phyloP scores from a whole-genome alignment of 345 rosid genomes.

The Anacardium occidentale region DNA sequence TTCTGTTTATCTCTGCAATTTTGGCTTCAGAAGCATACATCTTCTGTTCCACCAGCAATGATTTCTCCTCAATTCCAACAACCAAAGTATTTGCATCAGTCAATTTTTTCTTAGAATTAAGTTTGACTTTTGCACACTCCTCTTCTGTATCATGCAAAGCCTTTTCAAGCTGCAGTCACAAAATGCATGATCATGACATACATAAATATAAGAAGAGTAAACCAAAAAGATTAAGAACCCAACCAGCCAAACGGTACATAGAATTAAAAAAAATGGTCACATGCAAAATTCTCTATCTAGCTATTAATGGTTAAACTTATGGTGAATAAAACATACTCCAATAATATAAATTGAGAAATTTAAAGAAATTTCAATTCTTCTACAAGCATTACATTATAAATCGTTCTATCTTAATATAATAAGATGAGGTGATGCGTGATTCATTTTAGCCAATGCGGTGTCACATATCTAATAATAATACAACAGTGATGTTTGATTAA shows the following conservation, averaged over 20 bases:
- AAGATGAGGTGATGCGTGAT: neutral
- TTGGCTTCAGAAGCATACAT: slow-evolving; percentile 51
- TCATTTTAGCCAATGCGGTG: neutral
- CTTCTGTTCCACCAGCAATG: slow-evolving; percentile 59
- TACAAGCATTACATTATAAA: neutral
- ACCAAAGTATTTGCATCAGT: slow-evolving; percentile 63
- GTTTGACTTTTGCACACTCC: slow-evolving; percentile 49
- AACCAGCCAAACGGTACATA: slow-evolving; percentile 1
- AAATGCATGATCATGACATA: neutral
- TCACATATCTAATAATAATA: neutral
- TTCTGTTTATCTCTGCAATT: slow-evolving; percentile 62
- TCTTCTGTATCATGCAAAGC: slow-evolving; percentile 50
- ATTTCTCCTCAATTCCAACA: slow-evolving; percentile 51
- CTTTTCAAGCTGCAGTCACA: slow-evolving; percentile 65
- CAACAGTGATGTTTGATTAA: neutral
- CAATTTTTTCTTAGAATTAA: slow-evolving; percentile 58
- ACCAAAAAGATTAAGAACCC: neutral
- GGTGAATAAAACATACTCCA: neutral
- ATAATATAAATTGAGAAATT: neutral
- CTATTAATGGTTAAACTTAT: neutral
- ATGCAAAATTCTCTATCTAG: neutral
- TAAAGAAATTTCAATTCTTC: neutral
- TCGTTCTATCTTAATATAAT: neutral
- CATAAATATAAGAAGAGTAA: slow-evolving; percentile 6
- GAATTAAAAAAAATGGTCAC: neutral